phyloP scores from a whole-genome alignment of 768 basidiomycete genomes.

The Clitopilus passeckerianus region DNA sequence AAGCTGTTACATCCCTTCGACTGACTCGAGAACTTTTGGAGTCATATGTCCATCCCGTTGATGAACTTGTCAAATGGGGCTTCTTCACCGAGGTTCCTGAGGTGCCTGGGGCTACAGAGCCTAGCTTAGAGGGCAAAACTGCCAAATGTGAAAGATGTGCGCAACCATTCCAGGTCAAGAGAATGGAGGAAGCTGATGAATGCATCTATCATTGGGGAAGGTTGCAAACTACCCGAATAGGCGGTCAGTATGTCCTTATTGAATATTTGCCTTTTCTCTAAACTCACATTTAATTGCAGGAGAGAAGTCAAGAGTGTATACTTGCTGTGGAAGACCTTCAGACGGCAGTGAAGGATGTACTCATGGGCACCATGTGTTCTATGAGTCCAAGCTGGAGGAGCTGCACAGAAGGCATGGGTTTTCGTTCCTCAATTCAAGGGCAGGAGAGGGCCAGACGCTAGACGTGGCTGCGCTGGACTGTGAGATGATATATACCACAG shows the following conservation, averaged over 20 bases:
- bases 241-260: conserved; percentile 42
- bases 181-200: conserved; percentile 46
- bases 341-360: conserved; percentile 65
- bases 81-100: conserved; percentile 69
- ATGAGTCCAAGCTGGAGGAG: conserved; percentile 59
- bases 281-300: conserved; percentile 32
- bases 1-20: conserved; percentile 45
- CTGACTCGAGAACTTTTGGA: conserved; percentile 51
- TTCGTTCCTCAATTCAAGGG: conserved; percentile 34
- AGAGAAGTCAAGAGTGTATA: conserved; percentile 63
- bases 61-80: conserved; percentile 60
- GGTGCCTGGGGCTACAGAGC: conserved; percentile 58
- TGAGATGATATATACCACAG: conserved; percentile 95
- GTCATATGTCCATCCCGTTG: conserved; percentile 51
- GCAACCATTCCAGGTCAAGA: conserved; percentile 63
- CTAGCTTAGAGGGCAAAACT: conserved; percentile 57
- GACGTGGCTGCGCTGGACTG: conserved; percentile 92
- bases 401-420: conserved; percentile 78
- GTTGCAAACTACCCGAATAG: conserved; percentile 51
- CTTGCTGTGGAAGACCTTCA: conserved; percentile 71
- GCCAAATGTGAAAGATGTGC: conserved; percentile 78
- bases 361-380: conserved; percentile 86
- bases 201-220: conserved; percentile 87
- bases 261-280: neutral
- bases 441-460: conserved; percentile 29